A percentile compares a stretch with the other conserved stretches of the same genome.
phyloP scores from a whole-genome alignment of 352 stramenopile genomes.

The Phytophthora foliorum region DNA sequence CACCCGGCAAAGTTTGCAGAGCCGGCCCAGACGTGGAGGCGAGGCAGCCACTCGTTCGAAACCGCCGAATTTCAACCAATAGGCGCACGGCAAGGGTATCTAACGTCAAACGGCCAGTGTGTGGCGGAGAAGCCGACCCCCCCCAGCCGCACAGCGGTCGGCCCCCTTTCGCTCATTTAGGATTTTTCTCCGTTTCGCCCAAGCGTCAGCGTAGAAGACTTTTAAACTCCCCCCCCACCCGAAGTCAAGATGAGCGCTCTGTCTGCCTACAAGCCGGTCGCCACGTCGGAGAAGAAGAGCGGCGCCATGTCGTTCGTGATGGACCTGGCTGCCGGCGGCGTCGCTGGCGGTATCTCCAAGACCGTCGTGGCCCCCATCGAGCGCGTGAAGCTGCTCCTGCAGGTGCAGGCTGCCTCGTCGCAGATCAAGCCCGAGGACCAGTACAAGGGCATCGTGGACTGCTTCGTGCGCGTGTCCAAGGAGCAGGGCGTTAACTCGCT shows the following conservation, averaged over 20 bases:
- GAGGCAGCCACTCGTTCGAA: slow-evolving; percentile 70
- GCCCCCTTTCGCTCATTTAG: slow-evolving; percentile 64
- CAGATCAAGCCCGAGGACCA: slow-evolving; percentile 94
- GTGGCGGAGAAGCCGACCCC: slow-evolving; percentile 58
- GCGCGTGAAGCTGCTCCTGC: slow-evolving; percentile 93
- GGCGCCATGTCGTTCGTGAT: slow-evolving; percentile 74
- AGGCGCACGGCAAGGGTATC: not conserved
- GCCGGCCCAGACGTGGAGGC: not conserved
- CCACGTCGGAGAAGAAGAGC: slow-evolving; percentile 78
- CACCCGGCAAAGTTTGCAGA: not conserved
- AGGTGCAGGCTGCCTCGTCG: slow-evolving; percentile 91
- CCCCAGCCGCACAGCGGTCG: slow-evolving; percentile 11
- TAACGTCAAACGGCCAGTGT: slow-evolving; percentile 54
- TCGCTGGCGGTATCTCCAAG: slow-evolving; percentile 92
- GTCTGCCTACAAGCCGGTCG: slow-evolving; percentile 82
- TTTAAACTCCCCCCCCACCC: slow-evolving; percentile 42
- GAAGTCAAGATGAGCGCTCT: slow-evolving; percentile 77
- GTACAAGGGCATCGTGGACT: slow-evolving; percentile 94
- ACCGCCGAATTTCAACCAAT: slow-evolving; percentile 57
- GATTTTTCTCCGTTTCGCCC: slow-evolving; percentile 87
- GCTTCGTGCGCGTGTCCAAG: slow-evolving; percentile 89
- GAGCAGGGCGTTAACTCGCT: slow-evolving; percentile 92
- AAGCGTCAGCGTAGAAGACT: slow-evolving; percentile 66
- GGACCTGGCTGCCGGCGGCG: slow-evolving; percentile 88
- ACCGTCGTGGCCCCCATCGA: slow-evolving; percentile 92